These are phyloP conservation scores for Colletotrichum endophyticum DNA, from an alignment of 2,329 filamentous ascomycete genomes.

Conservation along the genomic window DNA sequence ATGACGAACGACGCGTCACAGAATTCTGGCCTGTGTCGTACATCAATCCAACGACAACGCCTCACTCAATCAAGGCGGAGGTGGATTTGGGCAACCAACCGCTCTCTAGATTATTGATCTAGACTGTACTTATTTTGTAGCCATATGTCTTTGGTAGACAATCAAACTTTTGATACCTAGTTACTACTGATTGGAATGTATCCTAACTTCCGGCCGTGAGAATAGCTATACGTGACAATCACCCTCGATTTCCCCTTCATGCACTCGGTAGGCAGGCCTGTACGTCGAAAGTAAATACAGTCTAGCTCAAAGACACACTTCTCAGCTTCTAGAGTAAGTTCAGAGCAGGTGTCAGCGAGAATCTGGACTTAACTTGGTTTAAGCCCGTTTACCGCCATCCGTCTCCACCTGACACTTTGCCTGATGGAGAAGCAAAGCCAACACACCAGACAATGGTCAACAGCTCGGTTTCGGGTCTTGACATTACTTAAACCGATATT, in stretches of 20 bases:
- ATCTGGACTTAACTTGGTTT: no score
- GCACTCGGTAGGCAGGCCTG: neutral
- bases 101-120: neutral
- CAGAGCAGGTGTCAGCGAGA: no score
- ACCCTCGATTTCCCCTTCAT: neutral
- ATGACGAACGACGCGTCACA: neutral
- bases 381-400: no score
- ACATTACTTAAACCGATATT: no score
- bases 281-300: neutral
- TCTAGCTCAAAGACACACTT: neutral
- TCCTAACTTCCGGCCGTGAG: neutral
- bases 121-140: neutral
- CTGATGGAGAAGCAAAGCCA: no score
- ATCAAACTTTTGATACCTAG: neutral
- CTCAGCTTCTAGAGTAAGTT: no score
- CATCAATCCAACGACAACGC: neutral
- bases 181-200: fast-evolving
- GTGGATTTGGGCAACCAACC: neutral
- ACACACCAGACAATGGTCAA: no score
- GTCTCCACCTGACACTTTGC: no score
- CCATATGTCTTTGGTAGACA: neutral
- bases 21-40: neutral
- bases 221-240: neutral
- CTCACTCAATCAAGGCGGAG: fast-evolving
- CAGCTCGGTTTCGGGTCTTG: no score